Evolutionary conservation across 805 yeast species (phyloP).

Genomic region (Spathaspora sp.): DNA sequence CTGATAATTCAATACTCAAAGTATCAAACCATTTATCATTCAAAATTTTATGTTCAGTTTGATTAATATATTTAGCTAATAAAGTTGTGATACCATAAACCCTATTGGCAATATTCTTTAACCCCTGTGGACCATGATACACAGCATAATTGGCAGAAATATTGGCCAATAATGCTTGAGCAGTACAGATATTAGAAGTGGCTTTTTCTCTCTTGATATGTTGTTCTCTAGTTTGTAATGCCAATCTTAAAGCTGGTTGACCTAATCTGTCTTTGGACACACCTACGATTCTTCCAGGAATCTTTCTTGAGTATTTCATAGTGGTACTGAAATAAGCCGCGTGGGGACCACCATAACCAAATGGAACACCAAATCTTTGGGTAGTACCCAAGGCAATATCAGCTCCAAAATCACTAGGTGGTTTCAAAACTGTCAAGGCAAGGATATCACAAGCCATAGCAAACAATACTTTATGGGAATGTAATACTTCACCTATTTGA

Average conservation of each 20-base stretch:
- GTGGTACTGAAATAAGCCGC: slow-evolving; percentile 94
- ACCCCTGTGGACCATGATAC: slow-evolving; percentile 91
- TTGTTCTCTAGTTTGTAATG: slow-evolving; percentile 97
- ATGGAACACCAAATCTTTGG: slow-evolving; percentile 96
- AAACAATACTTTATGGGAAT: slow-evolving; percentile 67
- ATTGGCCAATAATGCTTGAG: slow-evolving; percentile 94
- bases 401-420: slow-evolving; percentile 85
- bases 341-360: slow-evolving; percentile 98
- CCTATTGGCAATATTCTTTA: slow-evolving; percentile 71
- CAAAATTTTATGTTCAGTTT: slow-evolving; percentile 41
- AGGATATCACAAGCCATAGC: slow-evolving; percentile 89
- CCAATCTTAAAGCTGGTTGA: slow-evolving; percentile 82
- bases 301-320: slow-evolving; percentile 78
- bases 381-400: slow-evolving; percentile 91
- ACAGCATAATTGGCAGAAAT: slow-evolving; percentile 95
- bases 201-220: slow-evolving; percentile 97
- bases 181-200: slow-evolving; percentile 96
- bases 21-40: slow-evolving; percentile 85
- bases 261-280: slow-evolving; percentile 89
- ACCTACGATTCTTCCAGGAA: slow-evolving; percentile 96
- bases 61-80: slow-evolving; percentile 56
- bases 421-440: slow-evolving; percentile 79
- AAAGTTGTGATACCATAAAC: slow-evolving; percentile 71
- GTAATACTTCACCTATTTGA: slow-evolving; percentile 61
- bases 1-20: slow-evolving; percentile 57